phyloP scores from a whole-genome alignment of 768 basidiomycete genomes.

The Lactarius tabidus region DNA sequence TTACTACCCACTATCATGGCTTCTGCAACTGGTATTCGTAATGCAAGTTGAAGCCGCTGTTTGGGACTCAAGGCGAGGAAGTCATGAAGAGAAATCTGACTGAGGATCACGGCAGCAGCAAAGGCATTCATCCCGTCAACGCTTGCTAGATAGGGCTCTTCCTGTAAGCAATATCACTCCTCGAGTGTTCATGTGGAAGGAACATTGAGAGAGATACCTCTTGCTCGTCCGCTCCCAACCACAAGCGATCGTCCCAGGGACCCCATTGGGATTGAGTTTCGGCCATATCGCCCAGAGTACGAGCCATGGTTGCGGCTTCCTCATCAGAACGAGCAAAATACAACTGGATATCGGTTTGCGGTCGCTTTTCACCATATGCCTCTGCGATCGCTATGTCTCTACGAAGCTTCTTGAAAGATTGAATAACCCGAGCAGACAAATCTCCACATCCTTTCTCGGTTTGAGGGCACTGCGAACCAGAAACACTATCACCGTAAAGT shows the following conservation, averaged over 20 bases:
- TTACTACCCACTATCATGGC: conserved; percentile 21
- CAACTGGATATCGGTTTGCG: conserved; percentile 42
- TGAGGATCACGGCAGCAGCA: conserved; percentile 61
- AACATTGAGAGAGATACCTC: conserved; percentile 39
- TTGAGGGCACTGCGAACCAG: conserved; percentile 50
- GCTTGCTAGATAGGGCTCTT: conserved; percentile 53
- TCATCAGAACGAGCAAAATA: conserved; percentile 60
- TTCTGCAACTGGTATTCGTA: conserved; percentile 8
- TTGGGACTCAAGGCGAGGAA: conserved; percentile 39
- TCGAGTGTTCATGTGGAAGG: not conserved
- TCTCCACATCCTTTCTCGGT: not conserved
- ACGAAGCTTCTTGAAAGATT: conserved; percentile 63
- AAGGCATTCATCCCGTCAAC: conserved; percentile 67
- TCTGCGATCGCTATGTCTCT: conserved; percentile 60
- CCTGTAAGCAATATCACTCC: conserved; percentile 37
- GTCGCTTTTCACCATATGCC: conserved; percentile 50
- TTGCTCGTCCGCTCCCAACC: conserved; percentile 47
- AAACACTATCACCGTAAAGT: conserved; percentile 16
- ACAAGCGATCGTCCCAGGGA: conserved; percentile 52
- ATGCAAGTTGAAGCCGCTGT: conserved; percentile 17
- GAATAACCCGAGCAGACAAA: conserved; percentile 40
- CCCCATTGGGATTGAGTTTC: conserved; percentile 40
- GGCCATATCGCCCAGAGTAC: conserved; percentile 57
- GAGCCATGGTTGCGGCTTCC: conserved; percentile 52
- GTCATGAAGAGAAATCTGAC: conserved; percentile 47